Conservation (phyloP, 257 asterid genomes). For the Schizonepeta tenuifolia region DNA sequence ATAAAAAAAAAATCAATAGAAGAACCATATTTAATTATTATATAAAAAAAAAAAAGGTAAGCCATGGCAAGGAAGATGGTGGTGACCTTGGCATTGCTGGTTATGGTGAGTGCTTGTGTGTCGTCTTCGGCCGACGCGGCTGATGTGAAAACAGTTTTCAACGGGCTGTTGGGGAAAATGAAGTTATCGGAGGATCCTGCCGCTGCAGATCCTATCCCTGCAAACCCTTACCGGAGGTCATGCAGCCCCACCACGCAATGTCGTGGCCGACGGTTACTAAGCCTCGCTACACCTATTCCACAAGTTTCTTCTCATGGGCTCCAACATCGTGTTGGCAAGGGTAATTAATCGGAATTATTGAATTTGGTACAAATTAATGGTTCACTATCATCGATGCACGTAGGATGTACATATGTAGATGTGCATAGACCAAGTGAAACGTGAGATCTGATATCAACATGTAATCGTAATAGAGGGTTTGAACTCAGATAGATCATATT, state of each 20-base stretch:
- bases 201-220: neutral
- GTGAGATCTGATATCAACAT: neutral
- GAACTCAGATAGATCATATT: too few relatives aligned
- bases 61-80: constrained; percentile 16
- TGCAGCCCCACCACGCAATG: neutral
- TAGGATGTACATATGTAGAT: too few relatives aligned
- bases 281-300: neutral
- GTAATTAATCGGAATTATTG: neutral
- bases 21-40: neutral
- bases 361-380: neutral
- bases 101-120: neutral
- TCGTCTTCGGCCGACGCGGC: neutral
- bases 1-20: neutral
- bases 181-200: neutral
- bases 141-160: neutral
- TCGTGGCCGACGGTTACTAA: constrained; percentile 15
- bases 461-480: too few relatives aligned
- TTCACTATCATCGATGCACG: neutral
- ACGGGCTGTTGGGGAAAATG: neutral
- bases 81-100: constrained; percentile 7
- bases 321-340: constrained; percentile 6
- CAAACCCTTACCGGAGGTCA: neutral
- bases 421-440: neutral
- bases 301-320: constrained; percentile 32
- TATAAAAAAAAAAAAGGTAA: neutral